phyloP scores from a whole-genome alignment of 768 basidiomycete genomes.

The Kwoniella bestiolae region DNA sequence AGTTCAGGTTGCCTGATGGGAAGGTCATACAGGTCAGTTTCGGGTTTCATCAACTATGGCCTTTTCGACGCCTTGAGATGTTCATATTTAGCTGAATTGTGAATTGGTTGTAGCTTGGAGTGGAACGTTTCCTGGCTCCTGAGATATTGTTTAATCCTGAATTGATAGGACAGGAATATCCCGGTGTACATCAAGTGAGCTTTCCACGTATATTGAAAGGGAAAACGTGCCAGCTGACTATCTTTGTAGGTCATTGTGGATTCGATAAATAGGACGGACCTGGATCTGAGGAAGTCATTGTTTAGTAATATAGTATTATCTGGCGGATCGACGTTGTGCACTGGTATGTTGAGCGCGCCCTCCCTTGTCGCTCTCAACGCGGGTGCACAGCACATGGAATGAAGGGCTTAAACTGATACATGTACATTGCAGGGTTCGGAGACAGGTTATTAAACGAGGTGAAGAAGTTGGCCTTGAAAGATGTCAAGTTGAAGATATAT shows the following conservation, averaged over 20 bases:
- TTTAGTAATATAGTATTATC: constrained; percentile 97
- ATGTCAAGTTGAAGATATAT: constrained; percentile 98
- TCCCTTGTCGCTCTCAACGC: neutral
- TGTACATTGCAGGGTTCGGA: constrained; percentile 73
- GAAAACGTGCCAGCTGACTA: neutral
- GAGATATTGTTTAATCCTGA: constrained; percentile 98
- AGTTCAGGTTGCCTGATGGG: constrained; percentile 92
- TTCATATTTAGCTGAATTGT: neutral
- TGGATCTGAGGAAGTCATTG: constrained; percentile 91
- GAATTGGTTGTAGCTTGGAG: constrained; percentile 69
- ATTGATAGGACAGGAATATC: constrained; percentile 91
- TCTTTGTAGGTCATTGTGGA: constrained; percentile 78
- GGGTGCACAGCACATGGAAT: no score
- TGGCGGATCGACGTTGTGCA: constrained; percentile 93
- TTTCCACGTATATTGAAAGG: neutral
- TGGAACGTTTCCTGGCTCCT: constrained; percentile 94
- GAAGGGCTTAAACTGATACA: neutral
- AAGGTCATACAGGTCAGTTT: constrained; percentile 79
- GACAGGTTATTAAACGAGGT: constrained; percentile 95
- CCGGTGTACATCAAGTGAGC: constrained; percentile 82
- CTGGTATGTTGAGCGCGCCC: constrained; percentile 64
- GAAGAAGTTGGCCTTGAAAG: constrained; percentile 84
- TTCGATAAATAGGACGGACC: constrained; percentile 92
- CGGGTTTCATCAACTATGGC: neutral
- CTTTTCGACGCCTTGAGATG: no score